Evolutionary conservation across 176 grass and related monocot species (phyloP), one percentile per base, ranked within the genome.

Genomic region (Neostapfia colusana): DNA sequence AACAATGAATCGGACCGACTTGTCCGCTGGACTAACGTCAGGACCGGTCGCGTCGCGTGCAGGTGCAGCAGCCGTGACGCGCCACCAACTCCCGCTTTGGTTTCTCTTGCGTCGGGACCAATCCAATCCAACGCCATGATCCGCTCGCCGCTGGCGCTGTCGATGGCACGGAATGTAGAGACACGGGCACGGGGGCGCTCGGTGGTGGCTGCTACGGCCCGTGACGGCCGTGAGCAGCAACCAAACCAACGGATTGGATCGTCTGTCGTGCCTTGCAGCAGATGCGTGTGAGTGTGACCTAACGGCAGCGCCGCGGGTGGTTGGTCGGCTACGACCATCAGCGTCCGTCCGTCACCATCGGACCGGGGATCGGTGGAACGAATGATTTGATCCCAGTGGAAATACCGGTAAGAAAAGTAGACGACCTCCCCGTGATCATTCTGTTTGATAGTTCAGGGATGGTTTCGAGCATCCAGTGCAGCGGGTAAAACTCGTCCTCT

Each of bases 151-250:
- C 41, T 24, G 60, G 37, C 64, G 80, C 61, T 83, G 75, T 69
- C 63, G 31, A 18, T 70, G 27, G 64, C 70, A 88, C 70, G 81
- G 81, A 88, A 88, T 75, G 69, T 63, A 37, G 55, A 88, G 81
- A 79, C 62, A 70, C 54, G 3, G 42, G 25, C 31, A 23, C 24
- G 40, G 41, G 40, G 36, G 59, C 3, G 34, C 37, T 49, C 16
- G 46, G 49, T 53, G 49, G 49, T 2, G 1, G 51, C 51, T 54
- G 20, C 20, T 20, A 28, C 78, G 44, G 49, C 67, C 56, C 61
- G 74, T 72, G 85, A 72, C n/a, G n/a, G 16, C 25, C 5, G 7
- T 1, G 34, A 23, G 54, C 49, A 8, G 31, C 31, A 31, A 31
- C 31, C 42, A 44, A 31, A 10, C 21, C 21, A n/a, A n/a, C n/a